A percentile compares a stretch with the other conserved stretches of the same genome.
Conservation (phyloP, 2,329 filamentous ascomycete species). For the Penicillium italicum region DNA sequence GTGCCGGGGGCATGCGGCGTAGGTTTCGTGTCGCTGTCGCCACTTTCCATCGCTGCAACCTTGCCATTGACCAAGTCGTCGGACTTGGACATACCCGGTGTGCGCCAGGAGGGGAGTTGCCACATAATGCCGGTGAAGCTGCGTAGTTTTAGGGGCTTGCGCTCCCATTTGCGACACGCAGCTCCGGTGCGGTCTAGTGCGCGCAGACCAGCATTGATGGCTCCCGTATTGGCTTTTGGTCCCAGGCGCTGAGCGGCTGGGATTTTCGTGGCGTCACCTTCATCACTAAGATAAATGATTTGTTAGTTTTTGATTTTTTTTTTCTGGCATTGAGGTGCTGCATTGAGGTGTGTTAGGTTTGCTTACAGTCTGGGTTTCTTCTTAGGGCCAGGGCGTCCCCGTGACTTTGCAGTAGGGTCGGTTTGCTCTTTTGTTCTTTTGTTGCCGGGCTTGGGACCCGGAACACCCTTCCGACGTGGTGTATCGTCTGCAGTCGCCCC, state of each 20-base stretch:
- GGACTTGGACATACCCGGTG: constrained; percentile 44
- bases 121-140: constrained; percentile 86
- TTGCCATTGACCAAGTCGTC: constrained; percentile 57
- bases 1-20: constrained; percentile 45
- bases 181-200: constrained; percentile 89
- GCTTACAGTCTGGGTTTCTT: constrained; percentile 93
- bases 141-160: constrained; percentile 77
- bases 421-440: constrained; percentile 50
- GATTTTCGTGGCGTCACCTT: constrained; percentile 45
- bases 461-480: constrained; percentile 71
- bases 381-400: constrained; percentile 90
- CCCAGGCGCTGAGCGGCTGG: constrained; percentile 71
- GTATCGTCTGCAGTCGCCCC: constrained; percentile 43
- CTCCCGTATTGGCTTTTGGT: constrained; percentile 93
- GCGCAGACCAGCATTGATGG: constrained; percentile 93
- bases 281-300: constrained; percentile 42
- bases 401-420: constrained; percentile 54
- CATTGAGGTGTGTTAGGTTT: neutral
- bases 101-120: constrained; percentile 78
- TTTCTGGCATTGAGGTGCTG: neutral
- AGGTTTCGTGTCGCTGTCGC: constrained; percentile 55
- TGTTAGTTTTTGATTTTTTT: neutral
- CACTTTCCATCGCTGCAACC: constrained; percentile 53
- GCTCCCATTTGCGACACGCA: constrained; percentile 87
- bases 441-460: constrained; percentile 63